Percentiles rank a stretch among this genome's conserved stretches.
Evolutionary conservation across 108 stramenopile genomes (phyloP).

Genomic region (Conticribra weissflogii): DNA sequence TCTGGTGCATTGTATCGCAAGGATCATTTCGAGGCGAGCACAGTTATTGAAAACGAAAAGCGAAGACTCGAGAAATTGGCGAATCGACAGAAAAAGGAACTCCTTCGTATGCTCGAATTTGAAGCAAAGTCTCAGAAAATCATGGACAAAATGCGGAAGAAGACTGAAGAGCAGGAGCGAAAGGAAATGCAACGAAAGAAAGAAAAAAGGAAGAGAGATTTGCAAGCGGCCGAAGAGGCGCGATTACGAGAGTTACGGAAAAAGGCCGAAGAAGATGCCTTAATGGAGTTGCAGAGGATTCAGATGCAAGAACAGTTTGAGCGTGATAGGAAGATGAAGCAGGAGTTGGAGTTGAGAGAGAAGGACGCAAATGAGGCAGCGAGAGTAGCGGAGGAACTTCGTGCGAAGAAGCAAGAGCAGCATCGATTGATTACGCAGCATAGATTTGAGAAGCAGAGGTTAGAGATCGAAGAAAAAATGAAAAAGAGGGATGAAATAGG

Average conservation of each 20-base stretch:
- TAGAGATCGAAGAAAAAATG: slow-evolving; percentile 24
- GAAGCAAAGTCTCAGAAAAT: slow-evolving; percentile 33
- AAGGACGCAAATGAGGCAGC: slow-evolving; percentile 18
- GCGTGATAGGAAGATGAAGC: slow-evolving; percentile 22
- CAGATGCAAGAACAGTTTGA: slow-evolving; percentile 21
- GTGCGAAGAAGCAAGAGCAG: slow-evolving; percentile 16
- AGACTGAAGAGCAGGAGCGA: slow-evolving; percentile 14
- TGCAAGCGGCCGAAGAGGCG: slow-evolving; percentile 28
- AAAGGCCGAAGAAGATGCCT: slow-evolving; percentile 21
- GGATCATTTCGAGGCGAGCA: slow-evolving; percentile 3
- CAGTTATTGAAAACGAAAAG: slow-evolving; percentile 29
- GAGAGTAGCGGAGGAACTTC: slow-evolving; percentile 14
- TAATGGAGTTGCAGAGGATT: slow-evolving; percentile 7
- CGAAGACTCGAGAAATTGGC: slow-evolving; percentile 36
- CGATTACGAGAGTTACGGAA: slow-evolving; percentile 30
- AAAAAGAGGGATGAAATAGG: slow-evolving; percentile 14
- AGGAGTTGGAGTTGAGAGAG: slow-evolving; percentile 10
- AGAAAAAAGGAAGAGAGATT: slow-evolving; percentile 23
- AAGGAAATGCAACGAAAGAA: slow-evolving; percentile 24
- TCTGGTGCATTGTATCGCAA: too few relatives aligned
- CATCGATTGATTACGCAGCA: slow-evolving; percentile 8
- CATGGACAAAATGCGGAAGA: slow-evolving; percentile 26
- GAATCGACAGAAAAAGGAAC: slow-evolving; percentile 27
- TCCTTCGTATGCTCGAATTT: slow-evolving; percentile 20
- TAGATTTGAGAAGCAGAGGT: slow-evolving; percentile 21